These are phyloP conservation scores for Triticum dicoccoides DNA, from an alignment of 176 grass and related monocot species.

Conservation along the genomic window DNA sequence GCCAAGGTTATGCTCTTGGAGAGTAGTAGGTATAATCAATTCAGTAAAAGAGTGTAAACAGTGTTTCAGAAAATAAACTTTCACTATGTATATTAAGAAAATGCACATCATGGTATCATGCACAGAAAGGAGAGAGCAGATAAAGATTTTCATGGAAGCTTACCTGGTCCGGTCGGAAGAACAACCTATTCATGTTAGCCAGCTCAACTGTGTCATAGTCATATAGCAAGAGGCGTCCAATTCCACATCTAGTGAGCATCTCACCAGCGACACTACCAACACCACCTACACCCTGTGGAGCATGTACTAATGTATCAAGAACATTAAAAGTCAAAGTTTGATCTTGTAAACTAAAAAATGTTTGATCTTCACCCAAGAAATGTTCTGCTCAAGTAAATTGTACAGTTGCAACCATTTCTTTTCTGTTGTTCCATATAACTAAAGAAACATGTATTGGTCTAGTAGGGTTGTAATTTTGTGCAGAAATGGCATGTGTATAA, in stretches of 20 bases:
- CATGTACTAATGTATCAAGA: background rate
- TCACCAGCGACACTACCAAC: conserved; percentile 95
- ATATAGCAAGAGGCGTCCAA: conserved; percentile 92
- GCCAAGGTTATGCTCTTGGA: background rate
- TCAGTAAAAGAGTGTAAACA: background rate
- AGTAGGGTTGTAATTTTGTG: background rate
- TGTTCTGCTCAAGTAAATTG: background rate
- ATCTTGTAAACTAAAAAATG: background rate
- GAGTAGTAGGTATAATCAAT: background rate
- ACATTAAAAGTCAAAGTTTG: background rate
- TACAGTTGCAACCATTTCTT: background rate
- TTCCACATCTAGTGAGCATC: conserved; percentile 96
- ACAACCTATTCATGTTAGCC: conserved; percentile 98
- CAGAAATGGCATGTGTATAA: conserved; percentile 15
- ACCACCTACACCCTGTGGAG: conserved; percentile 82
- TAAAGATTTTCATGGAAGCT: conserved; percentile 6
- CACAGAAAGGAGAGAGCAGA: background rate
- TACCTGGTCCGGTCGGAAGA: conserved; percentile 98
- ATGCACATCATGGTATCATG: background rate
- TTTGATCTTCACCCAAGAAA: background rate
- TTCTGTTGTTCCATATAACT: conserved; percentile 8
- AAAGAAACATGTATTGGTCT: background rate
- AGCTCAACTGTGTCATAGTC: conserved; percentile 96
- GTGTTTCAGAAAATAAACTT: background rate
- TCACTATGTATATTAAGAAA: background rate